These are phyloP conservation scores for Parachlorella kessleri DNA, from an alignment of 139 green algal genomes.

Conservation along the genomic window DNA sequence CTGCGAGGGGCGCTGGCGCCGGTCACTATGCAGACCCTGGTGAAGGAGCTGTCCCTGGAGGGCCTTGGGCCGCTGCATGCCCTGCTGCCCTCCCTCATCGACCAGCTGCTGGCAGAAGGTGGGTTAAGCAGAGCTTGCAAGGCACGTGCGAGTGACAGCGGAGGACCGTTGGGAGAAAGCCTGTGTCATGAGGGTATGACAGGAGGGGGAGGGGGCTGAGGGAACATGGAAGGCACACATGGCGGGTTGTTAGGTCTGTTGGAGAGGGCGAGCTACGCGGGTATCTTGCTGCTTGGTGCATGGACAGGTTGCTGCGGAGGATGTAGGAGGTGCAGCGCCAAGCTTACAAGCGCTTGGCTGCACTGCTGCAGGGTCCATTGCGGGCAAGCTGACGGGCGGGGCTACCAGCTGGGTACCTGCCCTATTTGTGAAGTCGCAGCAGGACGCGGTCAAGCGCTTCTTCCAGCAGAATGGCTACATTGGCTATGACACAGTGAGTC, in stretches of 20 bases:
- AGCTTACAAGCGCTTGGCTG: too few species aligned
- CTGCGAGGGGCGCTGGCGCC: conserved; percentile 66
- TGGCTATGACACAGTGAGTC: conserved; percentile 65
- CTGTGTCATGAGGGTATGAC: too few species aligned
- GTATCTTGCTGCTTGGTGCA: too few species aligned
- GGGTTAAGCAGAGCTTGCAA: too few species aligned
- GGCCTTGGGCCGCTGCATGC: conserved; percentile 4
- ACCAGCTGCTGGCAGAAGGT: conserved; percentile 55
- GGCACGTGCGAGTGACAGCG: too few species aligned
- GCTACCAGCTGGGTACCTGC: conserved; percentile 75
- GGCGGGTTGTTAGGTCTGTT: too few species aligned
- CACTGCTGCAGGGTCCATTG: conserved; percentile 40
- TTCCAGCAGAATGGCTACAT: conserved; percentile 87
- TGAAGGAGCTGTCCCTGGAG: conserved; percentile 44
- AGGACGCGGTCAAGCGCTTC: conserved; percentile 66
- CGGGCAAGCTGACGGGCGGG: conserved; percentile 68
- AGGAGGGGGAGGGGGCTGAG: too few species aligned
- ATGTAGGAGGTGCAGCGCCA: too few species aligned
- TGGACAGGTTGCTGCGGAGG: too few species aligned
- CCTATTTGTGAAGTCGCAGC: conserved; percentile 65
- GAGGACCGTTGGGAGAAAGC: too few species aligned
- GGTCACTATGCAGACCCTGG: conserved; percentile 39
- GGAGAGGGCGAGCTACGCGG: too few species aligned
- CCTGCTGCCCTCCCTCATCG: conserved; percentile 41
- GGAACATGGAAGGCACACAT: too few species aligned